Base-by-base conservation (phyloP, 208 protist species). In the Leishmania martiniquensis region DNA sequence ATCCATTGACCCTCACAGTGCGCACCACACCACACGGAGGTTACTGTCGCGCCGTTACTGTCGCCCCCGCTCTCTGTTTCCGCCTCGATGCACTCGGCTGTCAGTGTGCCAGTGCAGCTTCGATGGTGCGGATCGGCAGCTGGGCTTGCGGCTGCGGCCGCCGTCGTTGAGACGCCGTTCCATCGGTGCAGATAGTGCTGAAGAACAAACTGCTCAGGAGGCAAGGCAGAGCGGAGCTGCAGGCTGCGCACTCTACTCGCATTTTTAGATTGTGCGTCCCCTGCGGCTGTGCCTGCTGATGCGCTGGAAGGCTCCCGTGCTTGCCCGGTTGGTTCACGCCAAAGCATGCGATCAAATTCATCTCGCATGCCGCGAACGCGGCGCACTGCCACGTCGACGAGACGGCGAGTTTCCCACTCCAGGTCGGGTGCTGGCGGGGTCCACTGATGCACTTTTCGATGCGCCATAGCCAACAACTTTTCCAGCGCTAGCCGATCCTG, bases 1-100 rank as follows among this genome's bases (percentile, higher is more conserved):
- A 97, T 77, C 92, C 93, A 97, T 67, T 74, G 69, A 9, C 93
- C 93, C 70, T 97, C 90, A 76, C 93, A 95, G 65, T 95, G 91
- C 57, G 89, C 74, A 10, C 91, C 93, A 32, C 73, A 65, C 92
- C 93, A 97, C 52, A 34, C 22, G 47, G 70, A 29, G 47, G 67
- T 57, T 29, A 54, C 1, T 29, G 7, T 44, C 45, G 34, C 34
- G 32, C 42, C 54, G 2, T 29, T 67, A 20, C 15, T 52, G 45
- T 22, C 47, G 20, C 22, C 66, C 10, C 37, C 37, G 3, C 32
- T 52, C 32, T 60, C 55, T 22, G n/a, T 13, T 9, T 20, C 0
- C 15, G 6, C 15, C 17, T 59, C 47, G 2, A 42, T 25, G 45
- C 1, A 7, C 29, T 63, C 34, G 6, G 44, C 6, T 25, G 6